phyloP scores from a whole-genome alignment of 176 grass and related monocot species.

The Aegilops tauschii region DNA sequence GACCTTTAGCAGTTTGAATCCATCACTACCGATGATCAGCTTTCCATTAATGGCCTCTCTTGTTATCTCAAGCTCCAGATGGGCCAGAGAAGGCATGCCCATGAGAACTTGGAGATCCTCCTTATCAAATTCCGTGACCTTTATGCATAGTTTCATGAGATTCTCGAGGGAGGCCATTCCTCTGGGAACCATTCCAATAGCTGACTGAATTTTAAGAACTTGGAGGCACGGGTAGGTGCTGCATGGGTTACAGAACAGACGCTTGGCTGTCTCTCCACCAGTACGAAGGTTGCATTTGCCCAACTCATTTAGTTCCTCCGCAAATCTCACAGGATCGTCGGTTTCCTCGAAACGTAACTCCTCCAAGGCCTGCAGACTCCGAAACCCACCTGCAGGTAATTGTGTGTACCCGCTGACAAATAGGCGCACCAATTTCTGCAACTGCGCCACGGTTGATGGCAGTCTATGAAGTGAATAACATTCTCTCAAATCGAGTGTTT shows the following conservation, averaged over 20 bases:
- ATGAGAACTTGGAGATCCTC: not conserved
- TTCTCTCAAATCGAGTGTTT: not conserved
- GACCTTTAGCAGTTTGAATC: not conserved
- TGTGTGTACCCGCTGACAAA: rapidly evolving
- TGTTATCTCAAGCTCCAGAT: not conserved
- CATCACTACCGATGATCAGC: not conserved
- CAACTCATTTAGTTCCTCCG: not conserved
- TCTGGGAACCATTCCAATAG: rapidly evolving
- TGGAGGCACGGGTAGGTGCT: not conserved
- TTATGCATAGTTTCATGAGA: not conserved
- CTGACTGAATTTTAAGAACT: rapidly evolving
- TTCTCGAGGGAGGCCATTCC: not conserved
- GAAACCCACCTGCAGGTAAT: not conserved
- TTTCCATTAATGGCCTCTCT: not conserved
- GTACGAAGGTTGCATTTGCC: not conserved
- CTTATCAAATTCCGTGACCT: rapidly evolving
- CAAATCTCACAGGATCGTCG: not conserved
- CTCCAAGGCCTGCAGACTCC: not conserved
- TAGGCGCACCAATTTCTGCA: not conserved
- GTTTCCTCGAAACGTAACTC: rapidly evolving
- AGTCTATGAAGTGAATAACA: not conserved
- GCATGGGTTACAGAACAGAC: not conserved
- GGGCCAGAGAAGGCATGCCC: not conserved
- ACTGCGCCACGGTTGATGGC: not conserved
- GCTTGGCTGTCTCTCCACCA: not conserved